Evolutionary conservation across 768 basidiomycete species (phyloP).

Genomic region (Pholiota microspora): DNA sequence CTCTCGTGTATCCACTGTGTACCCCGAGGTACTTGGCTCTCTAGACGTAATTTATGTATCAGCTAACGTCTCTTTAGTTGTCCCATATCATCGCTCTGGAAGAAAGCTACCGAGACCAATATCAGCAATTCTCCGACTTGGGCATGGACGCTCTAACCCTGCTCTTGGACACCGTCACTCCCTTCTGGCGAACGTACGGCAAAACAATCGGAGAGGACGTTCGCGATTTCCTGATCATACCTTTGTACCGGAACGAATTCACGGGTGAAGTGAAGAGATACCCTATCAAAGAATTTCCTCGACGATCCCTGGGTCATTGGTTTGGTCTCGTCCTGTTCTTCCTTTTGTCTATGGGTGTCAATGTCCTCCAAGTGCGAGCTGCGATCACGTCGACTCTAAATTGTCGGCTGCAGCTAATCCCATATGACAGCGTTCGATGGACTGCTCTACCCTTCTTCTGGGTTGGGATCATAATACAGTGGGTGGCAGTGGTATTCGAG

Average conservation of each 20-base stretch:
- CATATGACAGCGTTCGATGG: slow-evolving; percentile 63
- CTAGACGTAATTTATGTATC: not conserved
- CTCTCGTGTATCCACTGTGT: slow-evolving; percentile 69
- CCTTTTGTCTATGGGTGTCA: slow-evolving; percentile 42
- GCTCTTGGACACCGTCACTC: slow-evolving; percentile 72
- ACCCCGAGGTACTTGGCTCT: slow-evolving; percentile 61
- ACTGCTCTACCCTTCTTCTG: slow-evolving; percentile 61
- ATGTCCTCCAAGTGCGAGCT: slow-evolving; percentile 54
- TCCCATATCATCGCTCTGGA: slow-evolving; percentile 70
- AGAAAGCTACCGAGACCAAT: slow-evolving; percentile 77
- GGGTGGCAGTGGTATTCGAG: slow-evolving; percentile 64
- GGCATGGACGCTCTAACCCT: slow-evolving; percentile 78
- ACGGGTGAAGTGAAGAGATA: slow-evolving; percentile 75
- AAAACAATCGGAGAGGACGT: slow-evolving; percentile 80
- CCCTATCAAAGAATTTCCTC: slow-evolving; percentile 53
- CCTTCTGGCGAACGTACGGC: slow-evolving; percentile 80
- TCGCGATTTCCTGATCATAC: slow-evolving; percentile 78
- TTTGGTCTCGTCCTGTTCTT: slow-evolving; percentile 55
- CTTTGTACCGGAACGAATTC: slow-evolving; percentile 81
- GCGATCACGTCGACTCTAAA: slow-evolving; percentile 54
- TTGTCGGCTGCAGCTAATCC: slow-evolving; percentile 56
- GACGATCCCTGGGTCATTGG: slow-evolving; percentile 70
- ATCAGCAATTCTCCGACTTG: slow-evolving; percentile 80
- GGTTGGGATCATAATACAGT: slow-evolving; percentile 63
- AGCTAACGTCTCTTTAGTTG: slow-evolving; percentile 38